Base-by-base conservation (phyloP, 1,284 basidiomycete species). In the Boletus smithii region DNA sequence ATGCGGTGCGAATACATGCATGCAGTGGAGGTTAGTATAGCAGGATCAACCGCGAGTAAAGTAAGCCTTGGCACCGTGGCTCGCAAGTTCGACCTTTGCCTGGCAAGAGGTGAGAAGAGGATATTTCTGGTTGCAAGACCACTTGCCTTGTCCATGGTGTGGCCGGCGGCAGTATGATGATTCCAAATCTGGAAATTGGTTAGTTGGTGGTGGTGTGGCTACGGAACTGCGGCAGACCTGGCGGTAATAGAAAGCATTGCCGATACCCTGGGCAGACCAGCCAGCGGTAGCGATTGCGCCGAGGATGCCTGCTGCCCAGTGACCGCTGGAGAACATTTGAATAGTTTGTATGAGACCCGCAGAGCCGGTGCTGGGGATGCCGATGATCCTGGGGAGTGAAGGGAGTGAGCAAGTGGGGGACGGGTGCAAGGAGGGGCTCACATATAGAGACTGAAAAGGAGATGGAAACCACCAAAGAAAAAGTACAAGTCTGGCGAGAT, bases 331-430 rank as follows among this genome's bases (percentile, higher is more conserved):
- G 64, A 83, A 91, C 73, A 85, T 83, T 53, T 83, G 74, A 56
- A 97, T 90, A 27, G 87, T 95, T 68, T 93, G 91, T 63, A 98
- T 91, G 38, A 99, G 75, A n/a, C 97, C 95, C 10, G 91, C 93
- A 32, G 91, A 91, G 22, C 95, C 95, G 34, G 95, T 97, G 50
- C 89, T 88, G 14, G 89, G 90, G 54, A 92, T 85, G 53, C 91
- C 91, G 60, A 94, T 83, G 63, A 89, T 84, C 89, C 90, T 92
- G 68, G 3, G 33, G 23, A 43, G 51, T 53, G 56, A 54, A n/a
- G n/a, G n/a, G 26, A 31, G 62, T 58, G 63, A 57, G 52, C 34
- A 39, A 50, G 50, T 39, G 47, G 24, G 47, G 57, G 30, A 48
- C 1, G 11, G 1, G 14, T 36, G 50, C 40, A 46, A 49, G 35